These are phyloP conservation scores for Angomonas ambiguus DNA, from an alignment of 208 protist genomes.

Conservation along the genomic window DNA sequence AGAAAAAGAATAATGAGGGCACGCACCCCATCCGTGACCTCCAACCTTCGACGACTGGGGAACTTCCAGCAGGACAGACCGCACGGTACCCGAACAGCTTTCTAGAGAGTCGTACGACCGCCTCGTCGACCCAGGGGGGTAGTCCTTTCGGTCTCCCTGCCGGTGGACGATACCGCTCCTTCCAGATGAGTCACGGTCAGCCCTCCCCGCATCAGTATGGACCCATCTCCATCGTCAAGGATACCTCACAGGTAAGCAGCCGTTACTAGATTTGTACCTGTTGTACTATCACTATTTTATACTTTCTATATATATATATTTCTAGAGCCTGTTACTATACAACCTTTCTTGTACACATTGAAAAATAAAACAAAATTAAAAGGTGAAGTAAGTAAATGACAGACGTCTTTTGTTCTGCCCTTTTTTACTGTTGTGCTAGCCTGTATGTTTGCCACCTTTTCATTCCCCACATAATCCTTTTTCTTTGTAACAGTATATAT, in stretches of 20 bases:
- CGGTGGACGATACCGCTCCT: background rate
- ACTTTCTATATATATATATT: too few relatives aligned
- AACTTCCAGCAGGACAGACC: too few relatives aligned
- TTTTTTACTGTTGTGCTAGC: too few relatives aligned
- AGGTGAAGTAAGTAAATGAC: too few relatives aligned
- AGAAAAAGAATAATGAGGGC: constrained; percentile 17
- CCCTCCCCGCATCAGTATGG: background rate
- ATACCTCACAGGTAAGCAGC: constrained; percentile 6
- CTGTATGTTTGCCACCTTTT: too few relatives aligned
- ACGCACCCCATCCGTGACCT: background rate
- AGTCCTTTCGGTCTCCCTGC: background rate
- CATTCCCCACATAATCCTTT: background rate
- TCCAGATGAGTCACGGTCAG: background rate
- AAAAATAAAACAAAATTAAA: too few relatives aligned
- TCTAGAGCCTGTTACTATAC: too few relatives aligned
- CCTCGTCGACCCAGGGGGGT: background rate
- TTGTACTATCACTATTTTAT: background rate
- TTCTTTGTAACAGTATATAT: background rate
- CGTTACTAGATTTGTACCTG: background rate
- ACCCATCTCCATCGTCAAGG: constrained; percentile 18
- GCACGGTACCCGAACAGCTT: background rate
- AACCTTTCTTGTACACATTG: too few relatives aligned
- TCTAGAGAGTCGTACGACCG: background rate
- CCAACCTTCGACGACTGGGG: too few relatives aligned
- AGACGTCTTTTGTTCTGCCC: too few relatives aligned